These are phyloP conservation scores for Rhizopus sp. DNA, from an alignment of 371 early-diverging fungal species.

Conservation along the genomic window DNA sequence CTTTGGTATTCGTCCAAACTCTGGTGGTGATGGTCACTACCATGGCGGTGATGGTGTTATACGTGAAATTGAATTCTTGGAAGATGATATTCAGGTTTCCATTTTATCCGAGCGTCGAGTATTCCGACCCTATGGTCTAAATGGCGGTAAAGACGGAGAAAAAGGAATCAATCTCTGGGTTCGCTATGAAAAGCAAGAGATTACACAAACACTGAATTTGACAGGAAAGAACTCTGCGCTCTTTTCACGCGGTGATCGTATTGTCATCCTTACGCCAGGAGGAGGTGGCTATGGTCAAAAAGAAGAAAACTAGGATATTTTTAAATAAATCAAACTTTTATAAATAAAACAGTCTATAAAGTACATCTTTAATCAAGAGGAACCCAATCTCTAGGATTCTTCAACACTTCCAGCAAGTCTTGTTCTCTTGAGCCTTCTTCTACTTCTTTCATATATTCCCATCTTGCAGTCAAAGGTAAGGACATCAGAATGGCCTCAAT, in stretches of 20 bases:
- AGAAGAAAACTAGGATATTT: neutral
- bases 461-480: constrained; percentile 77
- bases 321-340: neutral
- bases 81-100: constrained; percentile 77
- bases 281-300: constrained; percentile 77
- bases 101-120: constrained; percentile 94
- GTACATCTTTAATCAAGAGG: constrained; percentile 28
- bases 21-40: constrained; percentile 83
- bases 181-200: constrained; percentile 49
- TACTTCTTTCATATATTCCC: constrained; percentile 84
- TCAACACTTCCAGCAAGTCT: constrained; percentile 74
- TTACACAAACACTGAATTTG: constrained; percentile 60
- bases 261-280: constrained; percentile 90
- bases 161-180: constrained; percentile 83
- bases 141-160: constrained; percentile 80
- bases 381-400: constrained; percentile 85
- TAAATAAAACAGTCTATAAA: neutral
- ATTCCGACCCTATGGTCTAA: constrained; percentile 85
- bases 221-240: constrained; percentile 87
- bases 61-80: constrained; percentile 83
- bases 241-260: constrained; percentile 75
- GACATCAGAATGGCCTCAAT: constrained; percentile 86
- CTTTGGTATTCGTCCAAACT: constrained; percentile 77
- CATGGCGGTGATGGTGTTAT: constrained; percentile 90
- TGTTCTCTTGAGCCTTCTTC: constrained; percentile 69